Percentiles rank a stretch among this genome's conserved stretches.
Evolutionary conservation across 1,284 basidiomycete species (phyloP).

Genomic region (Melampsora americana): DNA sequence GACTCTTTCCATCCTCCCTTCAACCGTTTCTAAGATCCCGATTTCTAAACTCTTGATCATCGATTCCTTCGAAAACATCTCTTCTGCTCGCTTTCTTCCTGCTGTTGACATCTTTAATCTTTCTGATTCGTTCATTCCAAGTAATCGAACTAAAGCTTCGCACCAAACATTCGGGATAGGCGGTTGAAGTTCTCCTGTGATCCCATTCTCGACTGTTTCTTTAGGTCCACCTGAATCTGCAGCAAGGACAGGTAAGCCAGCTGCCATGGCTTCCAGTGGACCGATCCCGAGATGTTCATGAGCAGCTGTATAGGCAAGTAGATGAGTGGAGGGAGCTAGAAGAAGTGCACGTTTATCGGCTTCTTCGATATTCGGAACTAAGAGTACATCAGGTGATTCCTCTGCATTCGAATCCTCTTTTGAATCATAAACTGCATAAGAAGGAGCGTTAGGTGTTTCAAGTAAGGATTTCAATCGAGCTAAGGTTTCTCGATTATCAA

Average conservation of each 20-base stretch:
- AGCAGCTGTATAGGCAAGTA: slow-evolving; percentile 83
- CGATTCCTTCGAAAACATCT: slow-evolving; percentile 63
- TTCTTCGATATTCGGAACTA: slow-evolving; percentile 81
- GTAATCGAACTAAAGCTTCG: slow-evolving; percentile 64
- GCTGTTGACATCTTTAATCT: slow-evolving; percentile 60
- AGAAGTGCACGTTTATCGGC: slow-evolving; percentile 72
- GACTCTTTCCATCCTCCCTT: background rate
- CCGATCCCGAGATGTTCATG: slow-evolving; percentile 98
- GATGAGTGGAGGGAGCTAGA: slow-evolving; percentile 62
- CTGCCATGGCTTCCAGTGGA: slow-evolving; percentile 90
- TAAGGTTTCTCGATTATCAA: slow-evolving; percentile 69
- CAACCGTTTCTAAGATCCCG: slow-evolving; percentile 58
- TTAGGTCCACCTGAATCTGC: slow-evolving; percentile 86
- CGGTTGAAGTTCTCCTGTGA: slow-evolving; percentile 57
- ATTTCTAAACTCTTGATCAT: slow-evolving; percentile 68
- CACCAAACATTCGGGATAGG: slow-evolving; percentile 69
- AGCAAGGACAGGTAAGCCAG: slow-evolving; percentile 82
- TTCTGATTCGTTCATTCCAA: slow-evolving; percentile 59
- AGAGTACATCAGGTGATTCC: slow-evolving; percentile 65
- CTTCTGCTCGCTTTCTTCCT: slow-evolving; percentile 63
- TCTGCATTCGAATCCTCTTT: slow-evolving; percentile 55
- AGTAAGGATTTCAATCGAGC: slow-evolving; percentile 62
- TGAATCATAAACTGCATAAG: slow-evolving; percentile 51
- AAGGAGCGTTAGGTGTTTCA: slow-evolving; percentile 55
- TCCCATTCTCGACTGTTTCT: slow-evolving; percentile 72